Evolutionary conservation across 2,329 filamentous ascomycete species (phyloP).

Genomic region (Fusarium pilosicola): DNA sequence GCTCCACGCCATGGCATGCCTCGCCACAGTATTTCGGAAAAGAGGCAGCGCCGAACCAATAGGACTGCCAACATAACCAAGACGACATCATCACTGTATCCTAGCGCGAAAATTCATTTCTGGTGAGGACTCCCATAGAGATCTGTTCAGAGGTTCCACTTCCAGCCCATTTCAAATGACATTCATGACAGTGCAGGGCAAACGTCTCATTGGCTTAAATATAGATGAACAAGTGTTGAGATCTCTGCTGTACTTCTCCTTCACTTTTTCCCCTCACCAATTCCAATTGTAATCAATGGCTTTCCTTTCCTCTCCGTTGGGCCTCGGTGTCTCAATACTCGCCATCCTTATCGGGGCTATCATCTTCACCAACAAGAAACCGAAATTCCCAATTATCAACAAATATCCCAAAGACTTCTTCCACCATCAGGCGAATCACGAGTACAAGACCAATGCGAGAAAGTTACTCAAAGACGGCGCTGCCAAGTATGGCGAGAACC

Average conservation of each 20-base stretch:
- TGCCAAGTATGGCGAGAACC: background rate
- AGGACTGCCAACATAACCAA: no score
- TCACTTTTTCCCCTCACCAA: accelerated
- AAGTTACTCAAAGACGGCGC: background rate
- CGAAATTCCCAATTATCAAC: background rate
- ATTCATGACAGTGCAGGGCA: accelerated
- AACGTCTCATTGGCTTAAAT: background rate
- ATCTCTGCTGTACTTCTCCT: background rate
- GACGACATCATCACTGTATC: background rate
- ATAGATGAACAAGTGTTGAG: accelerated
- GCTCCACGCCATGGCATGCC: background rate
- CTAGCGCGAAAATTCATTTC: background rate
- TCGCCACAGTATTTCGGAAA: background rate
- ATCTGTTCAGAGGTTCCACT: background rate
- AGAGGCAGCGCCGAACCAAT: background rate
- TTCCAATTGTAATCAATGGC: background rate
- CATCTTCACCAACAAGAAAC: background rate
- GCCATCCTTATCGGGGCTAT: background rate
- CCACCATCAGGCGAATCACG: background rate
- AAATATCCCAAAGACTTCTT: background rate
- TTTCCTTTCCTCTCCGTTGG: background rate
- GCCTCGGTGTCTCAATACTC: background rate
- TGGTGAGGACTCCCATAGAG: background rate
- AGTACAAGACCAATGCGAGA: background rate
- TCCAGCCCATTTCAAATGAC: no score